Evolutionary conservation across 148 eudicot genomes (phyloP).

Genomic region (Oxyria digyna): DNA sequence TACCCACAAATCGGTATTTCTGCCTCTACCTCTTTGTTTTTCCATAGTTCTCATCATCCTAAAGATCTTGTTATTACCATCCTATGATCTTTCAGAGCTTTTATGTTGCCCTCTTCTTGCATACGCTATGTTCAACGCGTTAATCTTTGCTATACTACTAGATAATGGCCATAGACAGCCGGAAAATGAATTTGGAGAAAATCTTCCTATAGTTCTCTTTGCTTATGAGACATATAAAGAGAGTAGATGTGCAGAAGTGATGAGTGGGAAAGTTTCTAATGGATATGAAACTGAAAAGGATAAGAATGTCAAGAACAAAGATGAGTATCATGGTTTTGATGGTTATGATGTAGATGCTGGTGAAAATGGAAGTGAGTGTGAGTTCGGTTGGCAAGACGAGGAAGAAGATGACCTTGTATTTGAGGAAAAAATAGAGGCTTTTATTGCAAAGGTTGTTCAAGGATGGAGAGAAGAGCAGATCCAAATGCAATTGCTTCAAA

Average conservation of each 20-base stretch:
- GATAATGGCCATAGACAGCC: background rate
- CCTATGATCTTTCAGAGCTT: constrained; percentile 1
- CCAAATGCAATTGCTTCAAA: too few species aligned
- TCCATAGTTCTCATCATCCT: background rate
- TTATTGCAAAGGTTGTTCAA: background rate
- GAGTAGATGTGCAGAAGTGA: background rate
- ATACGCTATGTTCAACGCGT: background rate
- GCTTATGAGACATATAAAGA: background rate
- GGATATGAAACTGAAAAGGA: background rate
- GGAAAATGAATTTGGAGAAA: background rate
- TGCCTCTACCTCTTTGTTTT: background rate
- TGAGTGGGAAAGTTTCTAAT: background rate
- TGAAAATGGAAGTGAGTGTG: background rate
- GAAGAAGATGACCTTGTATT: background rate
- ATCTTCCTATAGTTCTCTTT: background rate
- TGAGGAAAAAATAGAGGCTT: background rate
- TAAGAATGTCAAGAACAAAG: too few species aligned
- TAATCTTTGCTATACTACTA: background rate
- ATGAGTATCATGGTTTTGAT: too few species aligned
- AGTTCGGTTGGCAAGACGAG: too few species aligned
- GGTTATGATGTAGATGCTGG: background rate
- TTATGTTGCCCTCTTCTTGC: background rate
- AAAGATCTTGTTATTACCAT: background rate
- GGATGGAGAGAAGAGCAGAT: background rate
- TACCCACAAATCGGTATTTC: background rate